phyloP scores from a whole-genome alignment of 2,329 filamentous ascomycete species.

The Tolypocladium paradoxum region DNA sequence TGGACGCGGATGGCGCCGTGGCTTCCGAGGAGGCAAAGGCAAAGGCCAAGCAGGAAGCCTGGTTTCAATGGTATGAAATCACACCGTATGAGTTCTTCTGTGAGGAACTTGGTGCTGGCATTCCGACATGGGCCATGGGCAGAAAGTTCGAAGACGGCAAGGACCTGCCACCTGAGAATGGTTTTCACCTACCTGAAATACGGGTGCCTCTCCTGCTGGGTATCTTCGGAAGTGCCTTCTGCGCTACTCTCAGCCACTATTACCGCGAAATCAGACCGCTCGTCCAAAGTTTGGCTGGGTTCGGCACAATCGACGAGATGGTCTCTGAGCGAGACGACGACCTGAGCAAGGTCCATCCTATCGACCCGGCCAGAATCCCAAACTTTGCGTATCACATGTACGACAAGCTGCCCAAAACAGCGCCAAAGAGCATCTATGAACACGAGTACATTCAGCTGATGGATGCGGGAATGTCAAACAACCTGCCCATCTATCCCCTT shows the following conservation, averaged over 20 bases:
- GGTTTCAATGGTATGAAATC: conserved; percentile 98
- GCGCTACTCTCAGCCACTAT: conserved; percentile 89
- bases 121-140: conserved; percentile 89
- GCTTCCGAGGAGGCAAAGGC: conserved; percentile 38
- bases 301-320: conserved; percentile 67
- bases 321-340: conserved; percentile 77
- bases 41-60: conserved; percentile 55
- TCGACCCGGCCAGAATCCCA: conserved; percentile 81
- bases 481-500: conserved; percentile 89
- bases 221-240: conserved; percentile 95
- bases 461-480: conserved; percentile 99
- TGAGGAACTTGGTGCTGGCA: conserved; percentile 82
- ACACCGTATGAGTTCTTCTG: conserved; percentile 94
- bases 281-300: conserved; percentile 62
- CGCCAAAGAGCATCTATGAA: conserved; percentile 65
- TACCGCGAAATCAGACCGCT: conserved; percentile 88
- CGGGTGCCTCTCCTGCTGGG: conserved; percentile 78
- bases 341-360: conserved; percentile 83
- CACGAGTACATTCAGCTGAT: conserved; percentile 70
- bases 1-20: conserved; percentile 26
- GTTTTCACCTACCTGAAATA: conserved; percentile 69
- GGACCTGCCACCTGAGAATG: conserved; percentile 41
- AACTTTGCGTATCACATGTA: conserved; percentile 83
- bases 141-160: conserved; percentile 65
- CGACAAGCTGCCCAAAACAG: conserved; percentile 59